Percentiles rank a stretch among this genome's conserved stretches.
These are phyloP conservation scores for Phytophthora syringae DNA, from an alignment of 352 stramenopile genomes.

Conservation along the genomic window DNA sequence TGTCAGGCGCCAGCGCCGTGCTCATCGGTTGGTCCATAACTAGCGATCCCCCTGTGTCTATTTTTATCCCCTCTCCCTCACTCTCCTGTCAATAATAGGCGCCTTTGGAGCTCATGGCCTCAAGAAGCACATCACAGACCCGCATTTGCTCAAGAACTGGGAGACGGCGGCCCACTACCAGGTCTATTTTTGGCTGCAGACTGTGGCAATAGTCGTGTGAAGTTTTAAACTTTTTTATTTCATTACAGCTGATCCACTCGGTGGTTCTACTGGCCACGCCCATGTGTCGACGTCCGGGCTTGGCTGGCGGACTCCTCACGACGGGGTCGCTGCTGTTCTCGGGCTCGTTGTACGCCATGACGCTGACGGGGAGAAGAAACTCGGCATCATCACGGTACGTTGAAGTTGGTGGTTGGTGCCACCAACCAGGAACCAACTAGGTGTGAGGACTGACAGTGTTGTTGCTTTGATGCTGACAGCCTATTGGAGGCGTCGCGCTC, in stretches of 20 bases:
- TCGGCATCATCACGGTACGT: slow-evolving; percentile 80
- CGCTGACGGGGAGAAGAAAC: slow-evolving; percentile 77
- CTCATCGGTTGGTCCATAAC: slow-evolving; percentile 48
- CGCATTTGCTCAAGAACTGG: slow-evolving; percentile 87
- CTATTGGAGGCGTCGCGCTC: slow-evolving; percentile 69
- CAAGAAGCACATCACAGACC: slow-evolving; percentile 70
- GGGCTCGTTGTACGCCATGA: slow-evolving; percentile 80
- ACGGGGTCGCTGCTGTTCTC: slow-evolving; percentile 80
- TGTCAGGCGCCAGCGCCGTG: slow-evolving; percentile 73
- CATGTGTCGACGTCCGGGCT: slow-evolving; percentile 60
- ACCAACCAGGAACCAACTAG: too few relatives aligned
- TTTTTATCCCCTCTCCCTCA: too few relatives aligned
- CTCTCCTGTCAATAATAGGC: slow-evolving; percentile 48
- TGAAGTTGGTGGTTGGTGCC: neutral
- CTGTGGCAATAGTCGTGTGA: neutral
- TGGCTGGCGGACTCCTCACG: slow-evolving; percentile 65
- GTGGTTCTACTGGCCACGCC: slow-evolving; percentile 72
- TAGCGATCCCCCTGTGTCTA: neutral
- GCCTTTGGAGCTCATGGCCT: slow-evolving; percentile 83
- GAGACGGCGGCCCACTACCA: slow-evolving; percentile 85
- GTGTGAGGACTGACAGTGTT: slow-evolving; percentile 1
- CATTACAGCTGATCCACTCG: slow-evolving; percentile 77
- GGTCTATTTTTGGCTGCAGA: slow-evolving; percentile 23
- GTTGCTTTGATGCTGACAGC: slow-evolving; percentile 37
- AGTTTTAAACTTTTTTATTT: neutral